Percentiles rank a stretch among this genome's conserved stretches.
Evolutionary conservation across 352 stramenopile genomes (phyloP).

Genomic region (Phytophthora hibernalis): DNA sequence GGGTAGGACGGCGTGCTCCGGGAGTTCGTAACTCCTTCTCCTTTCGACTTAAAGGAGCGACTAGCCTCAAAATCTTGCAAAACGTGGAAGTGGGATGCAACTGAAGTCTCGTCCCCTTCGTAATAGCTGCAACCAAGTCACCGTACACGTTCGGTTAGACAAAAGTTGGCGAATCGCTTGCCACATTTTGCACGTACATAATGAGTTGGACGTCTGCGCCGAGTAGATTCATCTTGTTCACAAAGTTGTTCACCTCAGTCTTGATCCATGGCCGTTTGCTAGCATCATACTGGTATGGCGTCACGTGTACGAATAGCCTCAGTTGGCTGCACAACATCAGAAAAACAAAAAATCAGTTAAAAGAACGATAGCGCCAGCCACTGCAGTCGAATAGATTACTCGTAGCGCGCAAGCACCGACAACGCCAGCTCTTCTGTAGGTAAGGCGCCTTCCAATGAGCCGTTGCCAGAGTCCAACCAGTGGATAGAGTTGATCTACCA

Average conservation of each 20-base stretch:
- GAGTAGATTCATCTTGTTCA: constrained; percentile 43
- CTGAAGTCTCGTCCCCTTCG: constrained; percentile 37
- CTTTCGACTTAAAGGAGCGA: constrained; percentile 36
- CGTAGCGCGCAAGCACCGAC: constrained; percentile 41
- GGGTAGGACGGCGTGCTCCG: constrained; percentile 42
- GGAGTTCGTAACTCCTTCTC: constrained; percentile 29
- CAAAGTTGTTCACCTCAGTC: constrained; percentile 53
- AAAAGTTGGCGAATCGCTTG: not conserved
- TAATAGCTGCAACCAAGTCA: constrained; percentile 39
- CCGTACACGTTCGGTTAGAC: constrained; percentile 2
- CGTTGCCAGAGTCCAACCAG: constrained; percentile 72
- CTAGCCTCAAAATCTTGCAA: constrained; percentile 46
- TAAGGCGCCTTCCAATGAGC: constrained; percentile 49
- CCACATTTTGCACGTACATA: constrained; percentile 36
- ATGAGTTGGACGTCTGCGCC: constrained; percentile 47
- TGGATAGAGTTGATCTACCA: constrained; percentile 63
- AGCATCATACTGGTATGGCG: constrained; percentile 65
- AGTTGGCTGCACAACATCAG: constrained; percentile 34
- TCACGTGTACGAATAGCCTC: constrained; percentile 66
- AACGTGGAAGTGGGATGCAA: constrained; percentile 52
- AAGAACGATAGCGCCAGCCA: not conserved
- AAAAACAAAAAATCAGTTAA: not conserved
- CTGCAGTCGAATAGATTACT: constrained; percentile 20
- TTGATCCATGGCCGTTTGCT: constrained; percentile 62
- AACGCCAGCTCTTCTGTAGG: constrained; percentile 46